phyloP scores from a whole-genome alignment of 1,139 yeast genomes.

The Pneumocystis canis region DNA sequence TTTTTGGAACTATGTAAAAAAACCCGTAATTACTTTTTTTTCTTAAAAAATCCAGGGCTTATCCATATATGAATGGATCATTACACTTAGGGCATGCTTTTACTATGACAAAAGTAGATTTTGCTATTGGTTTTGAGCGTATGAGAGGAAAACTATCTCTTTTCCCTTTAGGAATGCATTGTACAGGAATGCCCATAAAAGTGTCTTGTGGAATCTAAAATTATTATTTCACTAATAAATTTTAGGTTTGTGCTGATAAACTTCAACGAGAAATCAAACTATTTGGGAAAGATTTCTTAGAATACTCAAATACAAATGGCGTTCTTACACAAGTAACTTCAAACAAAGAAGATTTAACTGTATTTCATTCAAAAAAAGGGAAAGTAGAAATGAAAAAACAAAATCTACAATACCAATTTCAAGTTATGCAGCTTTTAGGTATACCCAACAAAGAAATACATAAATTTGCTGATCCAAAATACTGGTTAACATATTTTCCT shows the following conservation, averaged over 20 bases:
- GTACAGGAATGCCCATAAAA: slow-evolving; percentile 97
- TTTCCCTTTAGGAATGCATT: slow-evolving; percentile 95
- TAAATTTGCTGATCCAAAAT: slow-evolving; percentile 73
- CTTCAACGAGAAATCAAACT: slow-evolving; percentile 79
- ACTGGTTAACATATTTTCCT: slow-evolving; percentile 89
- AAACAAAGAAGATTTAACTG: slow-evolving; percentile 54
- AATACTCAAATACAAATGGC: slow-evolving; percentile 18
- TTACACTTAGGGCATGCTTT: slow-evolving; percentile 96
- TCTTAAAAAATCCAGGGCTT: slow-evolving; percentile 35
- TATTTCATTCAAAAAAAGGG: slow-evolving; percentile 81
- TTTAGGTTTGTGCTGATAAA: slow-evolving; percentile 79
- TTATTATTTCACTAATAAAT: neutral
- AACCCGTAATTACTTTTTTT: neutral
- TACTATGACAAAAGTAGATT: slow-evolving; percentile 89
- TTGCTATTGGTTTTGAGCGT: slow-evolving; percentile 85
- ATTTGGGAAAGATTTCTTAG: slow-evolving; percentile 65
- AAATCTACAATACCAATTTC: slow-evolving; percentile 84
- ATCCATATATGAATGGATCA: slow-evolving; percentile 98
- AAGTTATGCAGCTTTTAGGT: slow-evolving; percentile 89
- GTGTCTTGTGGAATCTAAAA: slow-evolving; percentile 17
- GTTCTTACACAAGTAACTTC: slow-evolving; percentile 26
- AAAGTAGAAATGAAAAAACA: slow-evolving; percentile 91
- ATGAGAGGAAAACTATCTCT: slow-evolving; percentile 86
- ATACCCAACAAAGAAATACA: slow-evolving; percentile 67
- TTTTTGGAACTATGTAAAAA: slow-evolving; percentile 59